Conservation (phyloP, 768 basidiomycete species). For the Naganishia friedmannii region DNA sequence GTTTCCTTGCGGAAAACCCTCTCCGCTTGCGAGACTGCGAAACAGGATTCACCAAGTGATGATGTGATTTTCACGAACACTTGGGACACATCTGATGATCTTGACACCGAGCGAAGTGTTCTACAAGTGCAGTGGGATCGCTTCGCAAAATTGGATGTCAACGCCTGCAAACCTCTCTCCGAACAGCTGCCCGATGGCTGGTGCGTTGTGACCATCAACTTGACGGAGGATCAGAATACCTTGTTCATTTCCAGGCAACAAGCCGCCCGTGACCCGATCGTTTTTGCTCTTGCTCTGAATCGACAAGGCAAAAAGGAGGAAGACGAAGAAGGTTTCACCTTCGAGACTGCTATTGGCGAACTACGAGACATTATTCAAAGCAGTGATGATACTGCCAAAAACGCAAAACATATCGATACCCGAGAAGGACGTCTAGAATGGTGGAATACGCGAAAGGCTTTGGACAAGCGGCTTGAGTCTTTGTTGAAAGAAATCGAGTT, state of each 20-base stretch:
- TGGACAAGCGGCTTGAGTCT: conserved; percentile 73
- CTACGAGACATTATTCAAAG: conserved; percentile 72
- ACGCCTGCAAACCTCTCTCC: conserved; percentile 53
- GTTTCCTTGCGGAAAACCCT: neutral
- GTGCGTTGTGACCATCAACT: conserved; percentile 76
- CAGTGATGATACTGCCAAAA: conserved; percentile 72
- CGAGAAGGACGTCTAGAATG: conserved; percentile 56
- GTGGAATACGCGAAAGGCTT: conserved; percentile 75
- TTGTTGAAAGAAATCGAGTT: conserved; percentile 84
- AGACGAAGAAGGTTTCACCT: conserved; percentile 69
- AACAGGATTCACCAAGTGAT: neutral
- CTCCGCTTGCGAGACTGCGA: too few species aligned
- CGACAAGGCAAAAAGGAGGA: conserved; percentile 76
- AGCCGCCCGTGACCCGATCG: conserved; percentile 61
- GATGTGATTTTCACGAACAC: neutral
- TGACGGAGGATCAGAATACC: conserved; percentile 77
- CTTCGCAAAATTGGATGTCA: conserved; percentile 39
- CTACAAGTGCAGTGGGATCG: conserved; percentile 4
- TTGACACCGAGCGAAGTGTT: neutral
- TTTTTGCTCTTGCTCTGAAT: conserved; percentile 81
- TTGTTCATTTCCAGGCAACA: conserved; percentile 80
- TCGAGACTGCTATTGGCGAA: conserved; percentile 70
- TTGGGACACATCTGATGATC: neutral
- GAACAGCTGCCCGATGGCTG: conserved; percentile 57
- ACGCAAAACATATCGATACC: conserved; percentile 65